phyloP scores from a whole-genome alignment of 148 eudicot species.

The Pouteria glomerata region DNA sequence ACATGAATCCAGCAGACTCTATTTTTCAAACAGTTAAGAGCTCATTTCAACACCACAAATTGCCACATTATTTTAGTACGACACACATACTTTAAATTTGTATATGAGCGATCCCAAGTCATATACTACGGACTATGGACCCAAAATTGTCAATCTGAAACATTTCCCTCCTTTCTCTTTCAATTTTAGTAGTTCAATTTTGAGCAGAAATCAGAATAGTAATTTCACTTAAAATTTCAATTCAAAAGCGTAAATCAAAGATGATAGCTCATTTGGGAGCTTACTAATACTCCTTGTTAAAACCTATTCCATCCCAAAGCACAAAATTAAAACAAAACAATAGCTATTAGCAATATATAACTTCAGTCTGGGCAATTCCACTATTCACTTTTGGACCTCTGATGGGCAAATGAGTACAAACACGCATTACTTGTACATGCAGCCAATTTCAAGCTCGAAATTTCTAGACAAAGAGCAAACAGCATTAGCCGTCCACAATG shows the following conservation, averaged over 20 bases:
- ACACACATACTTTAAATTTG: not conserved
- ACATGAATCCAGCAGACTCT: not conserved
- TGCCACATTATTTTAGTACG: not conserved
- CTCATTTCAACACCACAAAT: not conserved
- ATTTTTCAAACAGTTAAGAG: not conserved
- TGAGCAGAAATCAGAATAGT: not conserved
- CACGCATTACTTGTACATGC: too few species aligned
- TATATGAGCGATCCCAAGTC: not conserved
- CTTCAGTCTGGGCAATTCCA: too few species aligned
- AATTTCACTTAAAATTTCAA: not conserved
- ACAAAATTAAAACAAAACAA: not conserved
- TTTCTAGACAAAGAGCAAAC: not conserved
- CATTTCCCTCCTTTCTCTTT: not conserved
- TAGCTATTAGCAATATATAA: not conserved
- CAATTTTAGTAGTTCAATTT: not conserved
- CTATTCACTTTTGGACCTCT: too few species aligned
- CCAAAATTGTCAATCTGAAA: not conserved
- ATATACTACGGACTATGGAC: not conserved
- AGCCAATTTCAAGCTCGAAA: not conserved
- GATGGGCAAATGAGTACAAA: too few species aligned
- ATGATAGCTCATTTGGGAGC: not conserved
- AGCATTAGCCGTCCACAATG: too few species aligned
- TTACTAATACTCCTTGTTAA: not conserved
- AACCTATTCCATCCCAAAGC: not conserved
- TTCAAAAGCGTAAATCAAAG: too few species aligned